Conservation (phyloP, 331 rosid species). For the Acacia pycnantha region DNA sequence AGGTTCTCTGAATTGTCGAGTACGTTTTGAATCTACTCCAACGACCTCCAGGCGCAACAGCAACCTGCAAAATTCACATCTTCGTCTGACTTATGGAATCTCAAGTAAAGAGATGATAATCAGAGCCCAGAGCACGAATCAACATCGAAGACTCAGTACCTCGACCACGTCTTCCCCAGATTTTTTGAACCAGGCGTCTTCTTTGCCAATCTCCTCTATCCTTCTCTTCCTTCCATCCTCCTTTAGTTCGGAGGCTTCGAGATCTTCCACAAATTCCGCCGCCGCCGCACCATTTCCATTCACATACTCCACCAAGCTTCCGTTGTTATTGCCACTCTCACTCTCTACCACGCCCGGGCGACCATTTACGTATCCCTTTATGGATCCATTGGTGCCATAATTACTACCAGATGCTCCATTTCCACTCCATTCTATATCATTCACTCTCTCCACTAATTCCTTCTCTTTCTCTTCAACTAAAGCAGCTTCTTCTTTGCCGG, state of each 20-base stretch:
- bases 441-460: slow-evolving; percentile 44
- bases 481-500: slow-evolving; percentile 56
- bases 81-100: slow-evolving; percentile 12
- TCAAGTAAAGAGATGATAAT: not conserved
- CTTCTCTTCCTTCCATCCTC: slow-evolving; percentile 88
- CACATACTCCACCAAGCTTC: slow-evolving; percentile 64
- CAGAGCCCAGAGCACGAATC: slow-evolving; percentile 13
- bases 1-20: slow-evolving; percentile 90
- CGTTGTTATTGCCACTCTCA: slow-evolving; percentile 43
- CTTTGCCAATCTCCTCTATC: slow-evolving; percentile 93
- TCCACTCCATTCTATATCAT: slow-evolving; percentile 53
- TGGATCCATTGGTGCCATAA: slow-evolving; percentile 40
- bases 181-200: slow-evolving; percentile 91
- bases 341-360: slow-evolving; percentile 38
- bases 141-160: slow-evolving; percentile 43
- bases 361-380: slow-evolving; percentile 50
- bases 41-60: slow-evolving; percentile 94
- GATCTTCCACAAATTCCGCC: slow-evolving; percentile 43
- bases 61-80: slow-evolving; percentile 59
- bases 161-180: slow-evolving; percentile 40
- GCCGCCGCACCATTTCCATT: slow-evolving; percentile 72
- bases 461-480: slow-evolving; percentile 39
- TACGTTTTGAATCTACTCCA: slow-evolving; percentile 97
- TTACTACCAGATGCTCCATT: slow-evolving; percentile 58
- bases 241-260: slow-evolving; percentile 33